Conservation (phyloP, 2,329 filamentous ascomycete species). For the Clonostachys byssicola region DNA sequence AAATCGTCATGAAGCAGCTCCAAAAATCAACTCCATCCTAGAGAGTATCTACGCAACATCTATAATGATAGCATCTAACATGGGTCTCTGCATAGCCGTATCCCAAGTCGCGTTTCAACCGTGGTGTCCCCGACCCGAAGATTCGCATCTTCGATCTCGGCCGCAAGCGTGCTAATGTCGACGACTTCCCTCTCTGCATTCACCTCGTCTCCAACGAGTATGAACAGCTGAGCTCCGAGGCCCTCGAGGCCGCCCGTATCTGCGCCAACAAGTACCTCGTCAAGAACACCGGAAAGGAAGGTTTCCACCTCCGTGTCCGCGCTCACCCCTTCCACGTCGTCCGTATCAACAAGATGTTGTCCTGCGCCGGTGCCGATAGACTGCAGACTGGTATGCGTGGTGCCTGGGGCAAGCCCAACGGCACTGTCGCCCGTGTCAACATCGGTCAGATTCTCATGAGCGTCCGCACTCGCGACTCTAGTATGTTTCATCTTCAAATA, state of each 20-base stretch:
- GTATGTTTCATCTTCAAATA: constrained; percentile 43
- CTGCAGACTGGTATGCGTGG: constrained; percentile 99
- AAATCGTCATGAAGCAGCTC: not conserved
- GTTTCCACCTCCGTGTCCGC: constrained; percentile 73
- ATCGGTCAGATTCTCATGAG: constrained; percentile 99
- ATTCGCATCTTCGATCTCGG: constrained; percentile 98
- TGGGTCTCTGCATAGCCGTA: constrained; percentile 61
- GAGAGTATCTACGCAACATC: constrained; percentile 10
- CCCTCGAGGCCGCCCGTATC: constrained; percentile 98
- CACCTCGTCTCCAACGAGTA: constrained; percentile 99
- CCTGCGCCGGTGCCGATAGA: constrained; percentile 99
- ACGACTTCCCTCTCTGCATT: constrained; percentile 98
- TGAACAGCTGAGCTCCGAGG: constrained; percentile 99
- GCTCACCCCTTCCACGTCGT: constrained; percentile 99
- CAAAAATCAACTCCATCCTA: not conserved
- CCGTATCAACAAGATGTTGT: constrained; percentile 99
- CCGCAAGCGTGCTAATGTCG: constrained; percentile 97
- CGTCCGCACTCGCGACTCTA: constrained; percentile 92
- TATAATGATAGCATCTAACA: not conserved
- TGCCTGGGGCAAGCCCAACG: constrained; percentile 99
- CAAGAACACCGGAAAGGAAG: constrained; percentile 69
- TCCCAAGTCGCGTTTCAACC: constrained; percentile 99
- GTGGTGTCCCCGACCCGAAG: constrained; percentile 85
- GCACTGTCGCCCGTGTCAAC: constrained; percentile 98
- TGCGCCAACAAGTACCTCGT: constrained; percentile 98